Percentiles rank a stretch among this genome's conserved stretches.
phyloP scores from a whole-genome alignment of 345 rosid species.

The Abelmoschus esculentus region DNA sequence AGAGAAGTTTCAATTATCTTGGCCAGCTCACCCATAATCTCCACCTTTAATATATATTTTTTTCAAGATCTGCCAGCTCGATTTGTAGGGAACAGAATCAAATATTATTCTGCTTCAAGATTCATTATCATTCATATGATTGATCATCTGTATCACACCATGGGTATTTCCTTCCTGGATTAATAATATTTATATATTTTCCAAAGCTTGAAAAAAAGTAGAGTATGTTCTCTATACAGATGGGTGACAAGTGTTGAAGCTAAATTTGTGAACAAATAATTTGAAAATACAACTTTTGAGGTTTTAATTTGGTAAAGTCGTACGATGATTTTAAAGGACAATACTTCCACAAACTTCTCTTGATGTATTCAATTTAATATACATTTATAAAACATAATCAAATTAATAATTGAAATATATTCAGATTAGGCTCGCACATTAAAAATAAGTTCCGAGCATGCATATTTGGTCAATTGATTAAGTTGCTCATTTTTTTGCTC shows the following conservation, averaged over 20 bases:
- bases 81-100: neutral
- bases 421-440: no score
- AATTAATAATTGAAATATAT: neutral
- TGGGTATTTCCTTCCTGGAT: neutral
- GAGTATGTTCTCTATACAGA: neutral
- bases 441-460: no score
- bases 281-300: no score
- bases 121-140: neutral
- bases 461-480: no score
- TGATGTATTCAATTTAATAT: neutral
- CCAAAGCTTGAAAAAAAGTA: neutral
- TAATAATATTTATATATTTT: neutral
- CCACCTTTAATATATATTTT: neutral
- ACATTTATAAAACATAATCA: neutral
- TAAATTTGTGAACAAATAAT: no score
- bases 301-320: no score
- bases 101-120: neutral
- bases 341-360: no score
- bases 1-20: neutral
- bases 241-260: no score
- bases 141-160: no score
- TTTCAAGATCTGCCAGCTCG: constrained; percentile 1
- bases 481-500: no score
- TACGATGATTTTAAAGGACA: no score
- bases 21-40: constrained; percentile 1